phyloP scores from a whole-genome alignment of 805 yeast genomes.

The Yarrowia yakushimensis region DNA sequence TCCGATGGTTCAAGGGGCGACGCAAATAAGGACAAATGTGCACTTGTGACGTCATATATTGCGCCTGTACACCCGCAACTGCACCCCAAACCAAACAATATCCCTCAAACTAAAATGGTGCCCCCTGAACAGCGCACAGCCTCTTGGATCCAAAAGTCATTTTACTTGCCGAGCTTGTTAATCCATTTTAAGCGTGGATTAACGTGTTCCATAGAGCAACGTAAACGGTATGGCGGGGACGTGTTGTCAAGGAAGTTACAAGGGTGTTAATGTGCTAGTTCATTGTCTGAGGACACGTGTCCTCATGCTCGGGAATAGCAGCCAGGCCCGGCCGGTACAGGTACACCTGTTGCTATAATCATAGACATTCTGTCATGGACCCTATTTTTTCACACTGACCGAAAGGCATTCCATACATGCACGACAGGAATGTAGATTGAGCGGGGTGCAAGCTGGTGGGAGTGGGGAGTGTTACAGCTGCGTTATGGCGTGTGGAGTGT shows the following conservation, averaged over 20 bases:
- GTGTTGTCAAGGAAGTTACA: neutral
- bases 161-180: constrained; percentile 3
- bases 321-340: neutral
- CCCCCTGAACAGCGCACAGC: neutral
- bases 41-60: neutral
- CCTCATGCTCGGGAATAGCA: too few species aligned
- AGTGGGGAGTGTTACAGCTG: neutral
- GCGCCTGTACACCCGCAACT: neutral
- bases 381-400: constrained; percentile 2
- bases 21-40: too few species aligned
- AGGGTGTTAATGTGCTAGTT: neutral
- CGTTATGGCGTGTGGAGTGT: neutral
- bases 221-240: neutral
- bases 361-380: neutral
- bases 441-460: constrained; percentile 1
- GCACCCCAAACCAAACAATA: neutral
- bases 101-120: neutral
- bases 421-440: constrained; percentile 6
- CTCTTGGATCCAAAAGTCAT: neutral
- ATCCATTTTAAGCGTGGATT: constrained; percentile 1
- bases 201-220: neutral
- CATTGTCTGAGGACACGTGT: neutral
- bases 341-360: neutral
- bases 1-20: too few species aligned
- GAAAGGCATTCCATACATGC: constrained; percentile 6